phyloP scores from a whole-genome alignment of 2,329 filamentous ascomycete species.

The Fusarium succisae region DNA sequence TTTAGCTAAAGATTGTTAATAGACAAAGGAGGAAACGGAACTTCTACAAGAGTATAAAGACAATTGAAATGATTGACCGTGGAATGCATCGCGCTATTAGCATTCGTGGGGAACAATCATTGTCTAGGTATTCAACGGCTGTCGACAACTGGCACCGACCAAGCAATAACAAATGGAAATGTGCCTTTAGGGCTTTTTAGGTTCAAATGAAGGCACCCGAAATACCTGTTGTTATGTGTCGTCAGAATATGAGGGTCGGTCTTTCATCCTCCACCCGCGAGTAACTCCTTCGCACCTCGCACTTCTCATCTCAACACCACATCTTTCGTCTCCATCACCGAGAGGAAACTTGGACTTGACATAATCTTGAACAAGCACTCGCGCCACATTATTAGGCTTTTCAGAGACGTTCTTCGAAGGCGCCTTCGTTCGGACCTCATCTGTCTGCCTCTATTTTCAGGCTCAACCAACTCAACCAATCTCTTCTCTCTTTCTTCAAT shows the following conservation, averaged over 20 bases:
- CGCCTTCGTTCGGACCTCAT: neutral
- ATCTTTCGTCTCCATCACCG: neutral
- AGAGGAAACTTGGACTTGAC: neutral
- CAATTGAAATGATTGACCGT: neutral
- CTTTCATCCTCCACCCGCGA: neutral
- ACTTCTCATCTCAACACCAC: neutral
- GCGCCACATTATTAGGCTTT: too few species aligned
- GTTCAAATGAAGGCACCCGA: neutral
- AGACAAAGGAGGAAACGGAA: neutral
- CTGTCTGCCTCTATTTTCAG: conserved; percentile 13
- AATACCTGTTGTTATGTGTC: neutral
- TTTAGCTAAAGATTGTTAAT: neutral
- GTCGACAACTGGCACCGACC: neutral
- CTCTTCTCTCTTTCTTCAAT: neutral
- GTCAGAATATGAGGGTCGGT: neutral
- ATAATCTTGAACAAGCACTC: neutral
- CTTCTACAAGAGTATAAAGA: neutral
- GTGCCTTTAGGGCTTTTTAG: neutral
- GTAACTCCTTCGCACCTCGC: neutral
- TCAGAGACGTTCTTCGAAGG: neutral
- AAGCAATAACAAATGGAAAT: neutral
- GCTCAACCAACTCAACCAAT: neutral
- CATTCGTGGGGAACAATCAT: neutral
- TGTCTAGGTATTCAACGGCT: neutral
- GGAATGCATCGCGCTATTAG: neutral